Base-by-base conservation (phyloP, 2,329 filamentous ascomycete species). In the Penicillium thymicola region DNA sequence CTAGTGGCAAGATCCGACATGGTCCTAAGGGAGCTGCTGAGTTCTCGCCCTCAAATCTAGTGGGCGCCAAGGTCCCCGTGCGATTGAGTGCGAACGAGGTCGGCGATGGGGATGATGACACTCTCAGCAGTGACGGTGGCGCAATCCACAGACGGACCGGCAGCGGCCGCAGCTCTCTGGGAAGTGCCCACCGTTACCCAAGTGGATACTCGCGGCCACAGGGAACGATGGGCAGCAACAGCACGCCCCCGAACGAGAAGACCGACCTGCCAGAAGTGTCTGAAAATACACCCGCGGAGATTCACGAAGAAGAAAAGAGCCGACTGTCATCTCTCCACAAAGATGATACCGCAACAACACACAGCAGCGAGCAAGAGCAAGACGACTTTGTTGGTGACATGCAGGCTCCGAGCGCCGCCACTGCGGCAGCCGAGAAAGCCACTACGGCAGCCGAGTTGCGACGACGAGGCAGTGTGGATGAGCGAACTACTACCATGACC, bases 61-160 rank as follows among this genome's bases (percentile, higher is more conserved):
- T 83, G 55, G 89, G 90, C 58, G 89, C 87, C 40, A 92, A 91
- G 53, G 92, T 97, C 38, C 94, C 94, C 2, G 85, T 97, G 75
- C 87, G 94, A 42, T 81, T 99, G 60, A 96, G 90, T 72, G 93
- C 94, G n/a, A 95, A 90, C 49, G 94, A 99, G 74, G 90, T 97
- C 14, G 92, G 96, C 67, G 91, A 90, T 63, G 92, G 88, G 63
- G 90, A 92, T 66, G 90, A 87, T 47, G 86, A 88, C 41, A 71
- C 74, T 16, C 73, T 63, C 63, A 77, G 71, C 61, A 72, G 71
- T 9, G 70, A 71, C 10, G 62, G 63, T 47, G 69, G 68, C 18
- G 67, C 67, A 44, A 63, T 74, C 58, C 82, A 86, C 65, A 78
- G 79, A 49, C 78, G 83, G 50, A 82, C 78, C 3, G 82, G 82